Base-by-base conservation (phyloP, 1,284 basidiomycete species). In the Wolfiporia cocos region DNA sequence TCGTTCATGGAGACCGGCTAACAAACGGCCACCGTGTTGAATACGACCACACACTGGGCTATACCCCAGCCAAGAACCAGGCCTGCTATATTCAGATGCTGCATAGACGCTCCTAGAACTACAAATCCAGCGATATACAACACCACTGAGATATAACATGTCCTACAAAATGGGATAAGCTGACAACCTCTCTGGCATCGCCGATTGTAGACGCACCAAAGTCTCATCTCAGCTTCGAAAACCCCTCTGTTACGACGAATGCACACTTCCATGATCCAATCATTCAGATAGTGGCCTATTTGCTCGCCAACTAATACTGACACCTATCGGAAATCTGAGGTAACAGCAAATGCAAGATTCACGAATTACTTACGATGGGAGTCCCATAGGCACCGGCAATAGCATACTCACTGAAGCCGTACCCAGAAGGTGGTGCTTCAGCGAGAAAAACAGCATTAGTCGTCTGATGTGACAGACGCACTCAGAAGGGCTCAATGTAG, bases 361-460 rank as follows among this genome's bases (percentile, higher is more conserved):
- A 29, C n/a, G 46, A 17, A 30, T 9, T 14, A 54, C 69, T 26
- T 41, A 81, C 78, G 46, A 84, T 79, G 1, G 82, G 81, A 11
- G 81, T 81, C 9, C 68, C 77, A 53, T 84, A 84, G n/a, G 59
- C 62, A 31, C 76, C 80, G 18, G 79, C 71, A 41, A 78, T 71
- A n/a, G 66, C 68, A 52, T 71, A 69, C 43, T 65, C 65, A 37
- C 59, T 68, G 56, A 78, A 76, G 2, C 74, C 80, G 47, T 74
- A 85, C 0, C 84, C 82, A 14, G 69, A 57, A 0, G 78, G 79
- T 1, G 65, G 59, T 0, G 81, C 78, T 0, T 64, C 65, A 2
- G 74, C 77, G 14, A 86, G 62, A 62, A 86, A 84, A 5, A 86
- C 80, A 0, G 76, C 78, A 39, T 81, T 81, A 3, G 86, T 88